Evolutionary conservation across 495 filamentous ascomycete genomes (phyloP).

Genomic region (Penicillium goetzii): DNA sequence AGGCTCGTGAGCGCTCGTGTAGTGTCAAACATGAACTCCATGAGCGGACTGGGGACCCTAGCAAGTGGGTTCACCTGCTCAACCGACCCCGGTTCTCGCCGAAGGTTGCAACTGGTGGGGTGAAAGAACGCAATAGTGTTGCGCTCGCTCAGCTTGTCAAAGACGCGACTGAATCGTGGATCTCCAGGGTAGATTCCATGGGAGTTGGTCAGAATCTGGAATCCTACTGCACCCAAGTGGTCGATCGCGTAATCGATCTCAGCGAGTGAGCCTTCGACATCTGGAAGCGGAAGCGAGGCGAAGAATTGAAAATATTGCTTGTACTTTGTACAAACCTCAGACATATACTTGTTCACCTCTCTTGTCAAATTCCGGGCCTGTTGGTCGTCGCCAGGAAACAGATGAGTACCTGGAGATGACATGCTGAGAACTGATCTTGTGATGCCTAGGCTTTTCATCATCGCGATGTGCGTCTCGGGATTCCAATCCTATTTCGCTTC

Average conservation of each 20-base stretch:
- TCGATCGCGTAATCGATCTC: conserved; percentile 50
- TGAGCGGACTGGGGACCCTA: conserved; percentile 50
- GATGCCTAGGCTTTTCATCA: conserved; percentile 52
- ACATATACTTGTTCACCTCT: conserved; percentile 43
- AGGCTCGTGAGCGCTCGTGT: conserved; percentile 53
- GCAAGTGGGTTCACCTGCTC: conserved; percentile 27
- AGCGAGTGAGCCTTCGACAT: conserved; percentile 42
- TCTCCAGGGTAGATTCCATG: conserved; percentile 58
- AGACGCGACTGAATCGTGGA: conserved; percentile 43
- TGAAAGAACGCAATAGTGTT: conserved; percentile 55
- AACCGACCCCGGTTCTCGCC: conserved; percentile 13
- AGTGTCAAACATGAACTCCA: conserved; percentile 63
- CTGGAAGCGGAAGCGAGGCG: conserved; percentile 55
- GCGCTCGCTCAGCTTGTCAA: conserved; percentile 37
- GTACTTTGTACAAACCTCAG: conserved; percentile 38
- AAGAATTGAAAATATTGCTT: conserved; percentile 52
- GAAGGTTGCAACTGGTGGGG: conserved; percentile 45
- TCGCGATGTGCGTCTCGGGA: conserved; percentile 43
- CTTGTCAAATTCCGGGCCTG: conserved; percentile 38
- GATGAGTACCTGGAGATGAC: conserved; percentile 52
- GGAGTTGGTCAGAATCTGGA: conserved; percentile 52
- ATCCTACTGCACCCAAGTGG: conserved; percentile 49
- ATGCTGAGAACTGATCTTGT: conserved; percentile 55
- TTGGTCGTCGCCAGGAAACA: conserved; percentile 40
- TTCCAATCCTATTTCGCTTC: conserved; percentile 42